phyloP scores from a whole-genome alignment of 768 basidiomycete genomes.

The Cytidiella melzeri region DNA sequence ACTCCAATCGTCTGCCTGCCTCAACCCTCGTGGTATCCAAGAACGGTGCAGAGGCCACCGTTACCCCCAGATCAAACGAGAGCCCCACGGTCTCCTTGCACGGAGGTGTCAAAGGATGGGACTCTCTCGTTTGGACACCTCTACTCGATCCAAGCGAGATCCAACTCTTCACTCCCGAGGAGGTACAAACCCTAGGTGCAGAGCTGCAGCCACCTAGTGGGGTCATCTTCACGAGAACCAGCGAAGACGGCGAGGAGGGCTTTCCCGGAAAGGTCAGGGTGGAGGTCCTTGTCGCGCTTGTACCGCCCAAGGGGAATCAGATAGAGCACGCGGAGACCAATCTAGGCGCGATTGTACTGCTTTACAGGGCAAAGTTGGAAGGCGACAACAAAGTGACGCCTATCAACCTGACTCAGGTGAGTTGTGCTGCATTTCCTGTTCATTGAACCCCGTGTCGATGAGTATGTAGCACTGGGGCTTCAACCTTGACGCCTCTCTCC shows the following conservation, averaged over 20 bases:
- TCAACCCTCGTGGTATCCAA: conserved; percentile 34
- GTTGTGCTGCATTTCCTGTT: conserved; percentile 10
- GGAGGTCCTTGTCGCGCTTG: conserved; percentile 36
- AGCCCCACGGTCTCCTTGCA: conserved; percentile 56
- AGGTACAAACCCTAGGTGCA: conserved; percentile 38
- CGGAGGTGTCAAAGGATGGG: conserved; percentile 64
- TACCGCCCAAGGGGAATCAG: conserved; percentile 24
- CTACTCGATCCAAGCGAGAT: conserved; percentile 30
- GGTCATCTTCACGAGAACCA: conserved; percentile 52
- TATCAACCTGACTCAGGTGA: conserved; percentile 72
- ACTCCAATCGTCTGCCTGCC: conserved; percentile 67
- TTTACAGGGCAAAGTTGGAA: conserved; percentile 64
- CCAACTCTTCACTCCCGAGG: conserved; percentile 50
- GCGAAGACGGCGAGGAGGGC: conserved; percentile 65
- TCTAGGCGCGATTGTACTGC: conserved; percentile 60
- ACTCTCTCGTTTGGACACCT: conserved; percentile 47
- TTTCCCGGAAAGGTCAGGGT: conserved; percentile 54
- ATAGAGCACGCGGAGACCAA: conserved; percentile 32
- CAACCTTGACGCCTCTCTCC: conserved; percentile 67
- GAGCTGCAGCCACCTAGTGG: conserved; percentile 28
- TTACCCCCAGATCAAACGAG: conserved; percentile 30
- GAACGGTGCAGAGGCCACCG: conserved; percentile 42
- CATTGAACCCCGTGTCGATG: background rate
- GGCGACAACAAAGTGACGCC: conserved; percentile 55
- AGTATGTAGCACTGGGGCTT: conserved; percentile 84